Evolutionary conservation across 441 rosid species (phyloP).

Genomic region (Pelargonium cotyledonis): DNA sequence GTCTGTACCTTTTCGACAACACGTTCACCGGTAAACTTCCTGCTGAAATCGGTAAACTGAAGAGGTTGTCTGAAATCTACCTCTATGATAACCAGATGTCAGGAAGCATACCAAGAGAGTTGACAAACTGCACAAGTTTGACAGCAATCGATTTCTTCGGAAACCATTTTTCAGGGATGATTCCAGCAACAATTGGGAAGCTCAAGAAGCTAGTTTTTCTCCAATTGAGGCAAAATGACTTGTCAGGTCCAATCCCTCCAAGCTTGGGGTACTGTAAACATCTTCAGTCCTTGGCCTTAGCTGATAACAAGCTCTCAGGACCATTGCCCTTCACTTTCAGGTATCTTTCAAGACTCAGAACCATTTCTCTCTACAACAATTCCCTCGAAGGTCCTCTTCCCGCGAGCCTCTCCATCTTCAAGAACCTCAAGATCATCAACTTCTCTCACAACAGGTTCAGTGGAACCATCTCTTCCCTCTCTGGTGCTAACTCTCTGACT

Average conservation of each 20-base stretch:
- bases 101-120: constrained; percentile 66
- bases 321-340: constrained; percentile 68
- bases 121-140: constrained; percentile 67
- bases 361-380: constrained; percentile 72
- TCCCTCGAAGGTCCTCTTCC: constrained; percentile 76
- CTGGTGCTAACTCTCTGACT: constrained; percentile 50
- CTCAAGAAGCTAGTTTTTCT: constrained; percentile 57
- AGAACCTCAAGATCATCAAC: constrained; percentile 63
- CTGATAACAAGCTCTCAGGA: constrained; percentile 74
- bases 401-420: constrained; percentile 48
- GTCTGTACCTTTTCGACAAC: constrained; percentile 55
- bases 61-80: constrained; percentile 40
- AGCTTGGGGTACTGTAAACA: constrained; percentile 70
- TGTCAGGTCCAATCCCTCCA: constrained; percentile 70
- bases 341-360: constrained; percentile 49
- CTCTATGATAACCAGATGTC: constrained; percentile 74
- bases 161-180: constrained; percentile 60
- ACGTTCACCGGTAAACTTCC: constrained; percentile 60
- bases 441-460: constrained; percentile 67
- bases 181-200: constrained; percentile 67
- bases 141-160: constrained; percentile 61
- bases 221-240: constrained; percentile 79
- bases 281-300: constrained; percentile 56
- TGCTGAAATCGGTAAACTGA: constrained; percentile 54
- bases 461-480: constrained; percentile 58